phyloP scores from a whole-genome alignment of 1,284 basidiomycete genomes.

The Ustilago tritici region DNA sequence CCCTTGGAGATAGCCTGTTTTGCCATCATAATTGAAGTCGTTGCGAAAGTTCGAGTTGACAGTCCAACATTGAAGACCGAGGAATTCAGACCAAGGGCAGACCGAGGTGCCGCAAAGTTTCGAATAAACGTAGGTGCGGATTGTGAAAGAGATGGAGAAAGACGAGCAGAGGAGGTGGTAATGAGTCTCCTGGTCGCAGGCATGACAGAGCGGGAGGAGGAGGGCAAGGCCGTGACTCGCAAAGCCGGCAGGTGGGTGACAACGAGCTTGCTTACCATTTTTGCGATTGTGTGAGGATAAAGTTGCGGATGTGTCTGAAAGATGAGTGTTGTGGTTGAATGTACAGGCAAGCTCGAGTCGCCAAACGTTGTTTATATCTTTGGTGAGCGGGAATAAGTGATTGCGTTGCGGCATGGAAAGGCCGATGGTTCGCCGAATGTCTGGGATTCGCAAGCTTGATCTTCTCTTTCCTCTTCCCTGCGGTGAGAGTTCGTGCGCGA shows the following conservation, averaged over 20 bases:
- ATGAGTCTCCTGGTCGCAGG: slow-evolving; percentile 41
- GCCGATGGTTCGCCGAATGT: slow-evolving; percentile 17
- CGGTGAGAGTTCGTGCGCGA: slow-evolving; percentile 9
- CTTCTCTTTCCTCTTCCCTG: background rate
- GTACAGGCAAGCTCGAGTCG: background rate
- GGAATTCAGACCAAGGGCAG: background rate
- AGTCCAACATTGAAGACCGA: background rate
- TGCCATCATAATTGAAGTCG: slow-evolving; percentile 3
- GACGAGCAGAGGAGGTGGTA: slow-evolving; percentile 21
- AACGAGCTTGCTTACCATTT: slow-evolving; percentile 52
- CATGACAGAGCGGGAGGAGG: background rate
- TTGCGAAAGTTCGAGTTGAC: slow-evolving; percentile 13
- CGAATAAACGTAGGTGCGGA: background rate
- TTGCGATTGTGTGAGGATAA: slow-evolving; percentile 11
- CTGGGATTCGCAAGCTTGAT: too few species aligned
- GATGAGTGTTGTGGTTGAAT: background rate
- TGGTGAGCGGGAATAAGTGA: slow-evolving; percentile 3
- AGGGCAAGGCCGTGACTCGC: slow-evolving; percentile 14
- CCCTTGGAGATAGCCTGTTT: slow-evolving; percentile 70
- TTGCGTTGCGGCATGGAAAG: slow-evolving; percentile 8
- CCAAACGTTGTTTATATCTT: slow-evolving; percentile 10
- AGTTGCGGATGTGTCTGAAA: background rate
- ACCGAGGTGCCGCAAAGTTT: background rate
- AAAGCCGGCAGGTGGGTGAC: slow-evolving; percentile 12
- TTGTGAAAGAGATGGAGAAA: background rate